Evolutionary conservation across 441 rosid species (phyloP), one percentile per base, ranked within the genome.

Genomic region (Codiaeum variegatum): DNA sequence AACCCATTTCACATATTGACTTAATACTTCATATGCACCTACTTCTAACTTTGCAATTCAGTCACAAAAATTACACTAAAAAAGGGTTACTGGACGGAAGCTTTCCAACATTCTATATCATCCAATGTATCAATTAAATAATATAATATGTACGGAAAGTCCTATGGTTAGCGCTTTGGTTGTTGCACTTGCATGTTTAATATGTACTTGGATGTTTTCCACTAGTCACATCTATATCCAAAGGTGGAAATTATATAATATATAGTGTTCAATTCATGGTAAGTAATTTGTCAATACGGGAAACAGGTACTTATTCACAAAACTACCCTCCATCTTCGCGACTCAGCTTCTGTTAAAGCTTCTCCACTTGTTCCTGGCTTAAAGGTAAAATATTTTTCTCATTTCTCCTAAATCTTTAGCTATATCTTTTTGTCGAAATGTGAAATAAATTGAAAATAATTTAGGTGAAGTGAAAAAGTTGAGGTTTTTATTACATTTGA

Each of bases 301-400:
- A n/a, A n/a, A n/a, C n/a, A n/a, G n/a, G n/a, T n/a, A n/a, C n/a
- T n/a, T n/a, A 83, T 90, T 49, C 77, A 82, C 59, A 82, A 76
- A 58, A 55, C 85, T 2, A 64, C 66, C 58, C n/a, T 80, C 9
- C 84, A 81, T 29, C 78, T 86, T 36, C 66, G 24, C 34, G 77
- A 68, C 58, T 71, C 80, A 2, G 88, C 84, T 60, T 65, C 75
- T 13, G 26, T 88, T 28, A 75, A 51, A 12, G 88, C 88, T 0
- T 64, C 75, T 28, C 90, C 91, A 9, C 12, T 0, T n/a, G 34
- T 76, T 79, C 88, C 88, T 69, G 94, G 92, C 58, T 40, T 40
- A 1, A 59, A 84, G 84, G 92, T 83, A 2, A 67, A 54, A 24
- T 23, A 1, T 7, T 28, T 4, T 5, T 24, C n/a, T 38, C 42